These are phyloP conservation scores for Oropetium thomaeum DNA, from an alignment of 176 grass and related monocot species.

Conservation along the genomic window DNA sequence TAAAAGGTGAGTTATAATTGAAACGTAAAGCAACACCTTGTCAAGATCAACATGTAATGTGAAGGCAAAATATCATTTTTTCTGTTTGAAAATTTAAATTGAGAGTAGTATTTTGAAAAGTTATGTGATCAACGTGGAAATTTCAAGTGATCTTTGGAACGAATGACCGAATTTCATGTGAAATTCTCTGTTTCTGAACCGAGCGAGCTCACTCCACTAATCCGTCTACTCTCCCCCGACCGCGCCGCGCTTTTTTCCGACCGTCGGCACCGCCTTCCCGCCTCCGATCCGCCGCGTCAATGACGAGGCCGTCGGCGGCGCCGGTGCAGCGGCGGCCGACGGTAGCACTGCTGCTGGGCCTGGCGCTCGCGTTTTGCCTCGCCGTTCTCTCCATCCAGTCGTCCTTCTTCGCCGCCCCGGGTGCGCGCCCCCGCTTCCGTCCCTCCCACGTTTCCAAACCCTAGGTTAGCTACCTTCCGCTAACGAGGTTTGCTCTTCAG, in stretches of 20 bases:
- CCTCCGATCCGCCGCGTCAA: conserved; percentile 24
- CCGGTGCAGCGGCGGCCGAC: conserved; percentile 46
- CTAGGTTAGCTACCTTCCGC: not conserved
- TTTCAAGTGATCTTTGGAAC: not conserved
- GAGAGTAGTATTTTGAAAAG: too few species aligned
- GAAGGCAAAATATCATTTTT: too few species aligned
- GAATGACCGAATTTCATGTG: not conserved
- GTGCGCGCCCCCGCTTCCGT: not conserved
- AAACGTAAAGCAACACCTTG: too few species aligned
- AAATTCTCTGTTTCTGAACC: not conserved
- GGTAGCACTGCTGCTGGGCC: conserved; percentile 69
- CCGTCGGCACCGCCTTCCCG: not conserved
- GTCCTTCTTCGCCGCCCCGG: conserved; percentile 58
- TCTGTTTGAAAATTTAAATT: too few species aligned
- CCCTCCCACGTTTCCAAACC: not conserved
- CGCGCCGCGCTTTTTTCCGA: not conserved
- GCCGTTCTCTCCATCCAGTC: conserved; percentile 84
- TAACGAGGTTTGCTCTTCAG: not conserved
- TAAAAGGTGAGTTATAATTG: too few species aligned
- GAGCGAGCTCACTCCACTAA: not conserved
- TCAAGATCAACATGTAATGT: too few species aligned
- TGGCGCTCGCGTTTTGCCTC: conserved; percentile 71
- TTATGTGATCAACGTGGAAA: too few species aligned
- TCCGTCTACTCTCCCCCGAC: not conserved
- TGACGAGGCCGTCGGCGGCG: conserved; percentile 41